A percentile compares a stretch with the other conserved stretches of the same genome.
Conservation (phyloP, 148 eudicot species). For the Camellia japonica region DNA sequence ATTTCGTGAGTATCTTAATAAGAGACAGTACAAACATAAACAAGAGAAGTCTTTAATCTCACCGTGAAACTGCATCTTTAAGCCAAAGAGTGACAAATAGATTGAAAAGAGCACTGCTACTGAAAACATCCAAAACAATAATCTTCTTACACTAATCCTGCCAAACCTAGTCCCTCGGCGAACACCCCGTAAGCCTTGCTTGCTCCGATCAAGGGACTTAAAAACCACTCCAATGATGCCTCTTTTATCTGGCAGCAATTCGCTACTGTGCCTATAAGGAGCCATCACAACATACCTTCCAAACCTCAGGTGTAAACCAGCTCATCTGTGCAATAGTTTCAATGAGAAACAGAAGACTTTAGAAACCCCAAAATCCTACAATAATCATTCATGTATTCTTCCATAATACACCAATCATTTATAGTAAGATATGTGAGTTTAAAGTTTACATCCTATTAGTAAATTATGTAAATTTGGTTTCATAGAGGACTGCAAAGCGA, state of each 20-base stretch:
- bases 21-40: not conserved
- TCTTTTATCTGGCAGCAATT: constrained; percentile 48
- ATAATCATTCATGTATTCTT: not conserved
- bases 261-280: constrained; percentile 36
- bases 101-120: constrained; percentile 51
- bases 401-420: not conserved
- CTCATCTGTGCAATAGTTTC: constrained; percentile 34
- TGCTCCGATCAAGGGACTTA: constrained; percentile 43
- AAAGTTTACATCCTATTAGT: not conserved
- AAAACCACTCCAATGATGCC: constrained; percentile 29
- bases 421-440: not conserved
- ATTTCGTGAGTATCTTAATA: not conserved
- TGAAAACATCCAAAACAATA: constrained; percentile 52
- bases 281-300: constrained; percentile 35
- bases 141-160: constrained; percentile 42
- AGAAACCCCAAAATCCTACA: not conserved
- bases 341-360: not conserved
- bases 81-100: constrained; percentile 50
- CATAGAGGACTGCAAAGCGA: not conserved
- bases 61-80: constrained; percentile 65
- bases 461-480: not conserved
- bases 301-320: constrained; percentile 26
- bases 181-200: constrained; percentile 34
- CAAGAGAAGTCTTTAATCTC: constrained; percentile 20
- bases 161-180: constrained; percentile 53